phyloP scores from a whole-genome alignment of 805 yeast species.

The Yarrowia sp. region DNA sequence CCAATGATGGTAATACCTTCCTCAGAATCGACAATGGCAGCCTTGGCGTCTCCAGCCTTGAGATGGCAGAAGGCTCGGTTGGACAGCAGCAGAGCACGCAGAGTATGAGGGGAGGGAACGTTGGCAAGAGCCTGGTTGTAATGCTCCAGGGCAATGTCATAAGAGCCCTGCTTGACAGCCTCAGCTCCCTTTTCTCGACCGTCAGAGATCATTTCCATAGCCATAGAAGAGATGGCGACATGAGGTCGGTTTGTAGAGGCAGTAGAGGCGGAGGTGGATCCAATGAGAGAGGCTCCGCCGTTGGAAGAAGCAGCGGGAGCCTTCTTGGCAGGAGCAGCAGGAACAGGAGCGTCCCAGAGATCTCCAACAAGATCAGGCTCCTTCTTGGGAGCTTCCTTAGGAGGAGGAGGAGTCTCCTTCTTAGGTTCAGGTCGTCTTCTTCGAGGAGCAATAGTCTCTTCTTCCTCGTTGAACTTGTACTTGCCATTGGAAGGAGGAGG shows the following conservation, averaged over 20 bases:
- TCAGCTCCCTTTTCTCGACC: slow-evolving; percentile 59
- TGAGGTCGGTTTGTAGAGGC: slow-evolving; percentile 42
- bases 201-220: slow-evolving; percentile 47
- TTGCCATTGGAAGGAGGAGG: slow-evolving; percentile 16
- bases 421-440: slow-evolving; percentile 24
- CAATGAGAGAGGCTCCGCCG: slow-evolving; percentile 13
- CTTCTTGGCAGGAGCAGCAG: slow-evolving; percentile 20
- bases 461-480: slow-evolving; percentile 26
- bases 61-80: slow-evolving; percentile 73
- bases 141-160: slow-evolving; percentile 63
- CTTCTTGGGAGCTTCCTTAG: slow-evolving; percentile 5
- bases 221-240: slow-evolving; percentile 47
- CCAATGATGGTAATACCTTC: slow-evolving; percentile 57
- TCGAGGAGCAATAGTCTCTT: slow-evolving; percentile 28
- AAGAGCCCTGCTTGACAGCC: slow-evolving; percentile 84
- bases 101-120: slow-evolving; percentile 69
- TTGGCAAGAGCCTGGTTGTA: slow-evolving; percentile 64
- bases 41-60: slow-evolving; percentile 73
- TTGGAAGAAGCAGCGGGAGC: neutral
- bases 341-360: slow-evolving; percentile 36
- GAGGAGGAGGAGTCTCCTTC: neutral
- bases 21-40: slow-evolving; percentile 57
- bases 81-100: slow-evolving; percentile 71
- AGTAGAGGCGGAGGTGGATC: slow-evolving; percentile 39
- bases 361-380: slow-evolving; percentile 5